Conservation (phyloP, 345 rosid species). For the Orychophragmus violaceus region DNA sequence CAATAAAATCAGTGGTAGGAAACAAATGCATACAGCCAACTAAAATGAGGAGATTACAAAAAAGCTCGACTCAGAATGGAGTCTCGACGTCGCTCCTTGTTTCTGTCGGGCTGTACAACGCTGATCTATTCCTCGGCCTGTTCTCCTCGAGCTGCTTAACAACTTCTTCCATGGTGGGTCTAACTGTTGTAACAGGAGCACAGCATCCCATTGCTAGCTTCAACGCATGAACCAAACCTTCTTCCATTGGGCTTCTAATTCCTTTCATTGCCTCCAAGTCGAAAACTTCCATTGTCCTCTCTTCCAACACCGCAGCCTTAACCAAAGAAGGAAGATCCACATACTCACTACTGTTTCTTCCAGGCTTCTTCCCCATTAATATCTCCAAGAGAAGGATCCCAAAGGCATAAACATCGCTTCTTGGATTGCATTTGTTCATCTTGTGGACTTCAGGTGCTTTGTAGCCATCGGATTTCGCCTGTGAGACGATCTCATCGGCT, state of each 20-base stretch:
- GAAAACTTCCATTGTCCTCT: conserved; percentile 91
- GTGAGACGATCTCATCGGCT: conserved; percentile 88
- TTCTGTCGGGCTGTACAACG: conserved; percentile 86
- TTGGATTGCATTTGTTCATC: conserved; percentile 91
- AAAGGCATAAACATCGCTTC: conserved; percentile 90
- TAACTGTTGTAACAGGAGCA: conserved; percentile 82
- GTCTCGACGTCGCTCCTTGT: conserved; percentile 82
- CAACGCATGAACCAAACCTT: conserved; percentile 89
- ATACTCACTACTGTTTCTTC: conserved; percentile 47
- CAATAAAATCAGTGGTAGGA: not conserved
- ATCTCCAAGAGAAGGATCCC: conserved; percentile 90
- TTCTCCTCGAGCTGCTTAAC: conserved; percentile 94
- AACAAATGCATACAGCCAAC: too few species aligned
- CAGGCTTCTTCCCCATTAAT: conserved; percentile 86
- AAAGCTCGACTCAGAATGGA: conserved; percentile 46
- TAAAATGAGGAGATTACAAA: too few species aligned
- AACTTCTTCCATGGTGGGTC: conserved; percentile 96
- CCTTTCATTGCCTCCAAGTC: conserved; percentile 84
- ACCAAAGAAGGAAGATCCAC: conserved; percentile 83
- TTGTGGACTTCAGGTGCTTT: conserved; percentile 95
- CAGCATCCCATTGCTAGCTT: conserved; percentile 99
- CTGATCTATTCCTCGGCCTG: conserved; percentile 93
- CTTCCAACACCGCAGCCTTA: conserved; percentile 92
- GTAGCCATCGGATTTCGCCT: conserved; percentile 79
- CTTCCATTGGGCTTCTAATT: conserved; percentile 91